A percentile compares a stretch with the other conserved stretches of the same genome.
These are phyloP conservation scores for Luffa acutangula DNA, from an alignment of 306 rosid genomes.

Conservation along the genomic window DNA sequence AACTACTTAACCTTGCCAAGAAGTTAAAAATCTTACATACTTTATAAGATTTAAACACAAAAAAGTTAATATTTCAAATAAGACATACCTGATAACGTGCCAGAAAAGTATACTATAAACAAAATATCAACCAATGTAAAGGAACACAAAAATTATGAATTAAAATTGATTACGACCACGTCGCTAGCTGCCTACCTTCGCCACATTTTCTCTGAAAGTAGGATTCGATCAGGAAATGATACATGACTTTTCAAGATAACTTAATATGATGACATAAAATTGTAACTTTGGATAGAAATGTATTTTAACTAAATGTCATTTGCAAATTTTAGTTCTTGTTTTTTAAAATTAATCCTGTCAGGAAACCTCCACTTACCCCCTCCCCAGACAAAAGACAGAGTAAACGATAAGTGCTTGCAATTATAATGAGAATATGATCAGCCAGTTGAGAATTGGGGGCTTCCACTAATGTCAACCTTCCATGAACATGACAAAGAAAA, in stretches of 20 bases:
- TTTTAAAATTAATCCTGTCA: neutral
- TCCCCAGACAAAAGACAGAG: neutral
- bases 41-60: too few relatives aligned
- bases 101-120: too few relatives aligned
- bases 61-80: too few relatives aligned
- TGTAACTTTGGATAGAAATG: neutral
- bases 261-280: neutral
- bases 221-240: constrained; percentile 7
- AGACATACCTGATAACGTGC: too few relatives aligned
- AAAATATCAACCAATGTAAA: too few relatives aligned
- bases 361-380: neutral
- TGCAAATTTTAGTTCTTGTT: neutral
- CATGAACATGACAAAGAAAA: neutral
- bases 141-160: neutral
- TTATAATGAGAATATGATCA: neutral
- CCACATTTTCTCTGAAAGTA: constrained; percentile 80
- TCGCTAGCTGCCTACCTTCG: constrained; percentile 39
- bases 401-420: neutral
- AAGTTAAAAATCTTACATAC: too few relatives aligned
- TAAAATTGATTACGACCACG: constrained; percentile 13
- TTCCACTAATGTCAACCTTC: neutral
- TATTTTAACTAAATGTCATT: neutral
- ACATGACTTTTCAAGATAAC: neutral
- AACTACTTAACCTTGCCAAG: too few relatives aligned
- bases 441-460: neutral